Base-by-base conservation (phyloP, 1,139 yeast genomes). In the Yamadazyma dushanensis region DNA sequence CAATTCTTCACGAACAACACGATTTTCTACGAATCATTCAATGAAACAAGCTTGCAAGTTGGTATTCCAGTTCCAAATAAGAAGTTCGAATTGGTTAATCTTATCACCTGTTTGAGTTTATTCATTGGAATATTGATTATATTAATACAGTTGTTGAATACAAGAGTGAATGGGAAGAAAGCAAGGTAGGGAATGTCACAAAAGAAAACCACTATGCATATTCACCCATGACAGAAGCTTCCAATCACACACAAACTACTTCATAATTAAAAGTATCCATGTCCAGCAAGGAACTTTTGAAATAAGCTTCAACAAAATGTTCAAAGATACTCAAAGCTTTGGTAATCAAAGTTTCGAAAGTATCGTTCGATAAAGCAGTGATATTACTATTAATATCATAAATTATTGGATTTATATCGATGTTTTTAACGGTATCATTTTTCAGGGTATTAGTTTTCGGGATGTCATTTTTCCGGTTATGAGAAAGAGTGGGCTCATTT, bases 1-100 rank as follows among this genome's bases (percentile, higher is more conserved):
- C 47, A 53, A 13, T 66, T 58, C 38, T 70, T 70, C 47, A 66
- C 74, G 9, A 56, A 65, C 14, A 61, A 68, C 40, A 66, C 75
- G 0, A 70, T 66, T 2, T 70, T 67, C 40, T 70, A 66, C 43
- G 73, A 67, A 39, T 50, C 59, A 9, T 34, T 35, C 11, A 32
- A 39, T 31, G 21, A 16, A 3, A 15, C 40, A 34, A 25, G 35
- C 16, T 19, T 41, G 5, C 30, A 27, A 4, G 34, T 49, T 10
- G 30, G 35, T 7, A 40, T 45, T 13, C 49, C 51, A 1, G 34
- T 39, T 2, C 47, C 50, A 11, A 34, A 39, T 29, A 36, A 37
- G 13, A 40, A 39, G 9, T 41, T 44, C 23, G 38, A 36, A 16
- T 35, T 34, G 21, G 34, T 48, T 2, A 48, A 41, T 24, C 30